Conservation (phyloP, 2,329 filamentous ascomycete species). For the Blastomyces parvus region DNA sequence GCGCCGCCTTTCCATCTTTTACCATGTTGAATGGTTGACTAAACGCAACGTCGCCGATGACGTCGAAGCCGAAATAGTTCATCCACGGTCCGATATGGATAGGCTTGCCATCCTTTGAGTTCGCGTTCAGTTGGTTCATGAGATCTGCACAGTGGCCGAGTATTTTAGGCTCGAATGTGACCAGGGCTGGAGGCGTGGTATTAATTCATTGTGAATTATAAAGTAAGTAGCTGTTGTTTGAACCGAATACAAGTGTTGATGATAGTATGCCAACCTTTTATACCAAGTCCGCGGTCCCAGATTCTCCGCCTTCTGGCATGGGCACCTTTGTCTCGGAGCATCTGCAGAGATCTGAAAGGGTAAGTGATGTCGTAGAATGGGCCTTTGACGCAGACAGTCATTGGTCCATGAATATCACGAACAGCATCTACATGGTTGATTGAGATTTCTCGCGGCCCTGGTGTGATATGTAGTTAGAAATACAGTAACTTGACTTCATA, state of each 20-base stretch:
- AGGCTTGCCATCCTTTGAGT: slow-evolving; percentile 2
- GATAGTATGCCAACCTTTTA: slow-evolving; percentile 18
- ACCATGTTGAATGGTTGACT: slow-evolving; percentile 32
- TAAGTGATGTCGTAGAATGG: slow-evolving; percentile 21
- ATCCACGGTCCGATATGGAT: slow-evolving; percentile 17
- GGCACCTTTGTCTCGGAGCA: slow-evolving; percentile 16
- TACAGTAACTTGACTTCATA: neutral
- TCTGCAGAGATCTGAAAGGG: slow-evolving; percentile 19
- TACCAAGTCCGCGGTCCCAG: slow-evolving; percentile 27
- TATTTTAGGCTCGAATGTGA: slow-evolving; percentile 12
- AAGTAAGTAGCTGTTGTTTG: neutral
- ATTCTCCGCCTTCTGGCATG: slow-evolving; percentile 19
- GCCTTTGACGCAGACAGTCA: slow-evolving; percentile 19
- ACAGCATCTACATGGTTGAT: slow-evolving; percentile 16
- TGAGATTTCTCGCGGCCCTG: slow-evolving; percentile 19
- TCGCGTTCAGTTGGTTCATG: slow-evolving; percentile 6
- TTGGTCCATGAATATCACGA: slow-evolving; percentile 15
- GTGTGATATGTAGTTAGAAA: neutral
- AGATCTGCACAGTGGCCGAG: slow-evolving; percentile 9
- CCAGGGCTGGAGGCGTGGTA: slow-evolving; percentile 4
- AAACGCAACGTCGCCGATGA: slow-evolving; percentile 33
- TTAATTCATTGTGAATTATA: neutral
- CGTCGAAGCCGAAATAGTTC: slow-evolving; percentile 22
- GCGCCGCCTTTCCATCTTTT: slow-evolving; percentile 15
- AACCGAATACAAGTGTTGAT: neutral